phyloP scores from a whole-genome alignment of 768 basidiomycete genomes.

The Termitomyces sp. region DNA sequence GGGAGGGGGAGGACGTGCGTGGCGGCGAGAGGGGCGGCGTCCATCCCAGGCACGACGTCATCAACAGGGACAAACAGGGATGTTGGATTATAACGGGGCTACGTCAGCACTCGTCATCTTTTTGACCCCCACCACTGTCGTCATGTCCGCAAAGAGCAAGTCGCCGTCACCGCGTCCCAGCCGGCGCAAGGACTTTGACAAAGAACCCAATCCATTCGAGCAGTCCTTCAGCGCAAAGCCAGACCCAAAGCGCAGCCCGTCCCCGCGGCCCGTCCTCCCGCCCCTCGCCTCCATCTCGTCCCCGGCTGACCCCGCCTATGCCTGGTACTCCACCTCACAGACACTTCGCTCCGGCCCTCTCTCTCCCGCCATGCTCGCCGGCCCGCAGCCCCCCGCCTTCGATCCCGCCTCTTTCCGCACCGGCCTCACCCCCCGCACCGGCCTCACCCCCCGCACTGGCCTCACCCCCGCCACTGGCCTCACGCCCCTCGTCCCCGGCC shows the following conservation, averaged over 20 bases:
- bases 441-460: slow-evolving; percentile 83
- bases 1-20: background rate
- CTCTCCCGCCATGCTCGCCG: slow-evolving; percentile 94
- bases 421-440: slow-evolving; percentile 46
- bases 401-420: slow-evolving; percentile 9
- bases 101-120: slow-evolving; percentile 51
- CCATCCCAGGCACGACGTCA: slow-evolving; percentile 14
- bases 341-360: slow-evolving; percentile 92
- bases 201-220: slow-evolving; percentile 93
- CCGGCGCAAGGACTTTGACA: slow-evolving; percentile 60
- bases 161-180: slow-evolving; percentile 30
- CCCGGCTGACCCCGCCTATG: slow-evolving; percentile 58
- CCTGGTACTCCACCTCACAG: slow-evolving; percentile 57
- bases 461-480: slow-evolving; percentile 74
- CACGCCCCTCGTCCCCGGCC: slow-evolving; percentile 75
- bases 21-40: slow-evolving; percentile 4
- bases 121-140: slow-evolving; percentile 23
- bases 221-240: slow-evolving; percentile 74
- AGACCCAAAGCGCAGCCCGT: slow-evolving; percentile 31
- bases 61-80: slow-evolving; percentile 32
- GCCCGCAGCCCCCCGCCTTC: slow-evolving; percentile 57
- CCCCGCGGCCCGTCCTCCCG: slow-evolving; percentile 71
- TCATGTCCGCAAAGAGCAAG: slow-evolving; percentile 38
- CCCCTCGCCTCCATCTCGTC: slow-evolving; percentile 79
- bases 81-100: slow-evolving; percentile 39